Percentiles rank a stretch among this genome's conserved stretches.
phyloP scores from a whole-genome alignment of 2,329 filamentous ascomycete genomes.

The Fusarium tanahbumbuense region DNA sequence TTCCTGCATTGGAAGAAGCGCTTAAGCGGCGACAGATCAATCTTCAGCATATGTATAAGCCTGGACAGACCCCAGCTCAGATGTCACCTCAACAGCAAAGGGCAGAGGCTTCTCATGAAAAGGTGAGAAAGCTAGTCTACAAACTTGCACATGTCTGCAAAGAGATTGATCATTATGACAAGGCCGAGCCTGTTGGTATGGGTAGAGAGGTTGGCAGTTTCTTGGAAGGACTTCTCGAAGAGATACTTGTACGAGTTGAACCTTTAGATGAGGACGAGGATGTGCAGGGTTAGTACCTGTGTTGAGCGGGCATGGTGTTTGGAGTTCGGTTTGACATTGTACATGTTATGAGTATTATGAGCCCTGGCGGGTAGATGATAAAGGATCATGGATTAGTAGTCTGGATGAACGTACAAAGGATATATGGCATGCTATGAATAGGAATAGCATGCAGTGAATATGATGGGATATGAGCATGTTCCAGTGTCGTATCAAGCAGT shows the following conservation, averaged over 20 bases:
- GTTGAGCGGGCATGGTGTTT: not conserved
- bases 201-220: slow-evolving; percentile 89
- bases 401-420: slow-evolving; percentile 14
- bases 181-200: slow-evolving; percentile 90
- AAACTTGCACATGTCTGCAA: slow-evolving; percentile 86
- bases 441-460: slow-evolving; percentile 13
- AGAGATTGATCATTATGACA: slow-evolving; percentile 91
- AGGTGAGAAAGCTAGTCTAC: slow-evolving; percentile 81
- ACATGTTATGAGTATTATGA: slow-evolving; percentile 34
- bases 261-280: slow-evolving; percentile 80
- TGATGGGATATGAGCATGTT: not conserved
- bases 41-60: slow-evolving; percentile 64
- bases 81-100: slow-evolving; percentile 75
- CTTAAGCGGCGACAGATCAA: slow-evolving; percentile 80
- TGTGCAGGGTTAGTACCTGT: slow-evolving; percentile 27
- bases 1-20: slow-evolving; percentile 91
- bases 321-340: slow-evolving; percentile 37
- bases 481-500: not conserved
- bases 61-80: slow-evolving; percentile 53
- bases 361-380: slow-evolving; percentile 9
- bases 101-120: slow-evolving; percentile 79
- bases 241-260: slow-evolving; percentile 92
- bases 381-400: slow-evolving; percentile 15
- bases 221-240: slow-evolving; percentile 90
- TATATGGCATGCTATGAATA: slow-evolving; percentile 11